Evolutionary conservation across 2,329 filamentous ascomycete genomes (phyloP).

Genomic region (Pyricularia pennisetigena): DNA sequence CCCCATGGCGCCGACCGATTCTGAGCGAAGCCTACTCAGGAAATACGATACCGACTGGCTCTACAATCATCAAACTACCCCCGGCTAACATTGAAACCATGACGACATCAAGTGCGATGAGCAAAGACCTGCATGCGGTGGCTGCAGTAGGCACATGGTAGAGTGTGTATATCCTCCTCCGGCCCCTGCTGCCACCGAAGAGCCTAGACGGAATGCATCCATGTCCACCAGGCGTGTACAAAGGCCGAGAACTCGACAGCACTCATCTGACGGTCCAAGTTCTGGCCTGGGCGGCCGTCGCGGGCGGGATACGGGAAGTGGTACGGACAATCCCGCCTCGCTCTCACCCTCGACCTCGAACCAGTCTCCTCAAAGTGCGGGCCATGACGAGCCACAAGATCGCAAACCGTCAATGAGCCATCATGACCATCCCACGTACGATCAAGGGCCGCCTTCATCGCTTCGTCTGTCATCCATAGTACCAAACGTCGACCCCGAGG

Average conservation of each 20-base stretch:
- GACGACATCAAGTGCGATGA: conserved; percentile 14
- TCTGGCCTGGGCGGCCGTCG: not conserved
- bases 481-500: conserved; percentile 11
- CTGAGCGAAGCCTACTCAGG: too few relatives aligned
- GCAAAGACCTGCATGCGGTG: conserved; percentile 13
- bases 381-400: not conserved
- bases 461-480: not conserved
- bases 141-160: conserved; percentile 15
- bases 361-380: not conserved
- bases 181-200: not conserved
- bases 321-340: not conserved
- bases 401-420: not conserved
- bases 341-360: not conserved
- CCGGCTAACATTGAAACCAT: not conserved
- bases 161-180: conserved; percentile 12
- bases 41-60: too few relatives aligned
- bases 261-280: not conserved
- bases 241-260: not conserved
- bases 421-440: not conserved
- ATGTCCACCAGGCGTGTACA: not conserved
- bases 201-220: not conserved
- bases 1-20: not conserved
- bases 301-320: not conserved
- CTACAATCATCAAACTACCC: too few relatives aligned
- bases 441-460: not conserved